These are phyloP conservation scores for Elongisporangium prolatum DNA, from an alignment of 352 stramenopile species.

Conservation along the genomic window DNA sequence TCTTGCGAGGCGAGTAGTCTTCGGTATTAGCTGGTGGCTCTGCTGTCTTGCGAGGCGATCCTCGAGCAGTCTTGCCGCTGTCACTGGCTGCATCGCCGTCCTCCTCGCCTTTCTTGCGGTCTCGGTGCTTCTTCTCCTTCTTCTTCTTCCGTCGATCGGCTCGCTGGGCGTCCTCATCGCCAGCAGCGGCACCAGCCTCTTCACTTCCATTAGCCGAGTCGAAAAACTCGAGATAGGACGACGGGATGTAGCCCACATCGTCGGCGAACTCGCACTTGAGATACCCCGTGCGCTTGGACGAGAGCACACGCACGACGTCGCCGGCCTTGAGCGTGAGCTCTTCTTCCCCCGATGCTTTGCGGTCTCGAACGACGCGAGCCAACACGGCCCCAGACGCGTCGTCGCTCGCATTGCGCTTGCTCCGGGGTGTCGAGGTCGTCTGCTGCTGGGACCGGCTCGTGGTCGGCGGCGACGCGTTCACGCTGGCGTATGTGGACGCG, in stretches of 20 bases:
- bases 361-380: slow-evolving; percentile 63
- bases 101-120: slow-evolving; percentile 24
- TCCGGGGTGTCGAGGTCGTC: slow-evolving; percentile 12
- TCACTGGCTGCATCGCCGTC: slow-evolving; percentile 25
- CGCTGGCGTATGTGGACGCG: slow-evolving; percentile 49
- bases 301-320: slow-evolving; percentile 72
- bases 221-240: slow-evolving; percentile 82
- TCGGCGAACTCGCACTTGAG: slow-evolving; percentile 77
- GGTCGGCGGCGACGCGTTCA: slow-evolving; percentile 29
- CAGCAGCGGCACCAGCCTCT: slow-evolving; percentile 5
- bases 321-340: slow-evolving; percentile 57
- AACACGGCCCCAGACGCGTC: slow-evolving; percentile 19
- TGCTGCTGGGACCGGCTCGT: slow-evolving; percentile 13
- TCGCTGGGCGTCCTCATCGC: slow-evolving; percentile 27
- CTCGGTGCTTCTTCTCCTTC: slow-evolving; percentile 46
- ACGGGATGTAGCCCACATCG: slow-evolving; percentile 70
- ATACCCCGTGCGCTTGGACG: slow-evolving; percentile 74
- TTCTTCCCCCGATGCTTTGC: slow-evolving; percentile 71
- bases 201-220: slow-evolving; percentile 20
- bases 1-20: slow-evolving; percentile 47
- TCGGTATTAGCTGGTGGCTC: slow-evolving; percentile 18
- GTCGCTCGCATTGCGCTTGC: slow-evolving; percentile 16
- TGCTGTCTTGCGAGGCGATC: slow-evolving; percentile 41
- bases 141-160: slow-evolving; percentile 53
- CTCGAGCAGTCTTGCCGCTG: slow-evolving; percentile 21